phyloP scores from a whole-genome alignment of 306 rosid species.

The Betula pendula region DNA sequence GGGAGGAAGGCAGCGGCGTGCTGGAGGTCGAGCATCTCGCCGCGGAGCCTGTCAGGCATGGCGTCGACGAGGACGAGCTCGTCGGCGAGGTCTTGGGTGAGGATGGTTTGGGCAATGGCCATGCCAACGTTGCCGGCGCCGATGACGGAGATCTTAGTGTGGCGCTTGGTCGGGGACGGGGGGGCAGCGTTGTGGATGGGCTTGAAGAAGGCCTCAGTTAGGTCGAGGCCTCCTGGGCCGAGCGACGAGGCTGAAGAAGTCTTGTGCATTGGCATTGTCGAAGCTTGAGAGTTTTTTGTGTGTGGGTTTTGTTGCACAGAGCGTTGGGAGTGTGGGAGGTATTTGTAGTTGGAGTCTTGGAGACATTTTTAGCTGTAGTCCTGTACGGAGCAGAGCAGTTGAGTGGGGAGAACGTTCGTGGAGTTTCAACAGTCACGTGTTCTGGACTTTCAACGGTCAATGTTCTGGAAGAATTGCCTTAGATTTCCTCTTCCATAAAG shows the following conservation, averaged over 20 bases:
- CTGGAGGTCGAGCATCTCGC: constrained; percentile 92
- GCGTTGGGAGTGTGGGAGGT: background rate
- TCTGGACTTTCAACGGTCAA: constrained; percentile 19
- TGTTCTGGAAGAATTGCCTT: background rate
- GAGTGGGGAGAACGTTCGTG: constrained; percentile 2
- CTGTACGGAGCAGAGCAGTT: background rate
- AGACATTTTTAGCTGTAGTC: background rate
- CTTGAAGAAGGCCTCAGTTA: constrained; percentile 65
- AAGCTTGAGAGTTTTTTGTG: background rate
- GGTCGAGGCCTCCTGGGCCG: constrained; percentile 80
- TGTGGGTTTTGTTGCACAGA: background rate
- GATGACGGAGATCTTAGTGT: constrained; percentile 68
- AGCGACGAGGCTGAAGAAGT: constrained; percentile 50
- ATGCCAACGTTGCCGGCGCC: constrained; percentile 95
- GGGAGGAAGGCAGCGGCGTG: constrained; percentile 97
- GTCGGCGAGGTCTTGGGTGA: constrained; percentile 74
- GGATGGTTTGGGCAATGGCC: constrained; percentile 98
- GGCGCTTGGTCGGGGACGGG: constrained; percentile 60
- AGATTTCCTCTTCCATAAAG: no score
- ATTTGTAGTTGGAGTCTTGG: background rate
- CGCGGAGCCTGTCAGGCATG: constrained; percentile 73
- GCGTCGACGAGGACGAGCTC: constrained; percentile 81
- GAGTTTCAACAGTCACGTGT: no score
- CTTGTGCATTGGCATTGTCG: constrained; percentile 69
- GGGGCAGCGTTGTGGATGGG: constrained; percentile 51